Evolutionary conservation across 768 basidiomycete genomes (phyloP), one percentile per base, ranked within the genome.

Genomic region (Amanita rimosa): DNA sequence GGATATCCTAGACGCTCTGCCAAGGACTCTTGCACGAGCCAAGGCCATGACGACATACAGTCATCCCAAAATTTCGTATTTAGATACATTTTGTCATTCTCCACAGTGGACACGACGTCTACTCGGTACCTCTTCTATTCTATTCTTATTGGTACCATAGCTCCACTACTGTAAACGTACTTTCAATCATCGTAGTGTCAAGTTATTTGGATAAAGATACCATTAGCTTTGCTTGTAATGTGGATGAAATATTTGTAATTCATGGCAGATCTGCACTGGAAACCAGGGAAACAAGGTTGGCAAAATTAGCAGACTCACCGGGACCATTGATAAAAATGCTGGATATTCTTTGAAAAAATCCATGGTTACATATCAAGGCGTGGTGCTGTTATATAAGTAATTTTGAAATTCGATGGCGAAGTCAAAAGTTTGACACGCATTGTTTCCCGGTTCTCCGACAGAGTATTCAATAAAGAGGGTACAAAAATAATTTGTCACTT

Each of bases 91-190:
- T 45, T 19, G 33, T 22, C 22, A 43, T 22, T 14, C 8, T 29
- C 27, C 26, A 43, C 27, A 26, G 6, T n/a, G n/a, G n/a, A n/a
- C 10, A 34, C 13, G 27, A 8, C n/a, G 46, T 47, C 19, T 38
- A 47, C 36, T 24, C 36, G 22, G 21, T 47, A 37, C n/a, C 26
- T 37, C 16, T 38, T 36, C 14, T 43, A 34, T 38, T 36, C 14
- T 43, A 34, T 42, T 24, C 34, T 49, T 43, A 49, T 42, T 49
- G n/a, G 7, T 38, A 13, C 14, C 10, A 27, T 14, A 6, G 26
- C 41, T n/a, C 16, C 48, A 41, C 31, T 13, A 43, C 40, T 42
- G 40, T 35, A 49, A n/a, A 19, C 48, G 35, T 49, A 49, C 40
- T 42, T 34, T 31, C 22, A 44, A 44, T 16, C n/a, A 34, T 10